Percentiles rank a stretch among this genome's conserved stretches.
These are phyloP conservation scores for Alternaria hordeiaustralica DNA, from an alignment of 2,329 filamentous ascomycete species.

Conservation along the genomic window DNA sequence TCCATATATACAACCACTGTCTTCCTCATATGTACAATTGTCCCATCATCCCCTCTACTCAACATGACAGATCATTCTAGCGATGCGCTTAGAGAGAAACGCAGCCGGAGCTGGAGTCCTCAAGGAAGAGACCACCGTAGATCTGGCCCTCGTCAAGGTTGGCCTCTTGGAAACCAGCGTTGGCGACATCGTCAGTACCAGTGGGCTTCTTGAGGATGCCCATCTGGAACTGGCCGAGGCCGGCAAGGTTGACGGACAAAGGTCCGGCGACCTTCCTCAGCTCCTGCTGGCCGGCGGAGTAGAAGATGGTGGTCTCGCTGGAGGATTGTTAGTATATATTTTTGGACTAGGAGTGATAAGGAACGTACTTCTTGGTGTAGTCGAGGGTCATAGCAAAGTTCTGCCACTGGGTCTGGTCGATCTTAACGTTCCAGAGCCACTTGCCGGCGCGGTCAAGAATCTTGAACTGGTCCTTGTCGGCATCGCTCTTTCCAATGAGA, in stretches of 20 bases:
- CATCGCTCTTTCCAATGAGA: constrained; percentile 53
- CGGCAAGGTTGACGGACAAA: constrained; percentile 59
- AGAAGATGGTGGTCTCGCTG: constrained; percentile 64
- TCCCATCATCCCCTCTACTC: neutral
- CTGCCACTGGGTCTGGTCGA: constrained; percentile 61
- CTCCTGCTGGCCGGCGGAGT: constrained; percentile 57
- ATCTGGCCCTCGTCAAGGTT: constrained; percentile 49
- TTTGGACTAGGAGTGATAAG: rapidly evolving
- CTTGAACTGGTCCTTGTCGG: constrained; percentile 55
- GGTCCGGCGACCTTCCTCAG: constrained; percentile 58
- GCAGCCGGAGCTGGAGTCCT: constrained; percentile 45
- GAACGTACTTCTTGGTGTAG: constrained; percentile 61
- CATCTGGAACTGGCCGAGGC: constrained; percentile 68
- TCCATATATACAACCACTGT: neutral
- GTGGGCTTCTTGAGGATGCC: constrained; percentile 68
- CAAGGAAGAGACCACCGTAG: constrained; percentile 49
- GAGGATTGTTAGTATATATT: neutral
- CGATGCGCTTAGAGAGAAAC: constrained; percentile 31
- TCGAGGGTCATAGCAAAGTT: constrained; percentile 68
- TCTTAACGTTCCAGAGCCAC: constrained; percentile 59
- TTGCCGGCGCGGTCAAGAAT: constrained; percentile 44
- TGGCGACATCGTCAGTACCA: constrained; percentile 50
- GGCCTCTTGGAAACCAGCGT: constrained; percentile 43
- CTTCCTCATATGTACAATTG: neutral
- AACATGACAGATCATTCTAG: neutral